A percentile compares a stretch with the other conserved stretches of the same genome.
Evolutionary conservation across 2,329 filamentous ascomycete species (phyloP).

Genomic region (Venturia oleaginea): DNA sequence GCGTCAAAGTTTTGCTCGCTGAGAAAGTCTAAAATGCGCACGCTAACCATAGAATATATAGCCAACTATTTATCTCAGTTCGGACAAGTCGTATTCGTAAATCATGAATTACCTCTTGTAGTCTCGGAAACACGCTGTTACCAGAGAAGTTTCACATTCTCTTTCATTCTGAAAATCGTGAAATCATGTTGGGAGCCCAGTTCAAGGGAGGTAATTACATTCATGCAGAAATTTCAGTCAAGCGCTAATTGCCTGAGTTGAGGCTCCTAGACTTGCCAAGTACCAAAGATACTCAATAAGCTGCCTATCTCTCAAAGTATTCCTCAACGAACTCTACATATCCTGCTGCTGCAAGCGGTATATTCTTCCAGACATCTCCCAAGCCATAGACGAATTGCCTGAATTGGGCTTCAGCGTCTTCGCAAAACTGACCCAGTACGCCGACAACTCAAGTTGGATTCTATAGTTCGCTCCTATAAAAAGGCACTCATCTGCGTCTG

Average conservation of each 20-base stretch:
- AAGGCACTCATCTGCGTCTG: neutral
- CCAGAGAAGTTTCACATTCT: too few relatives aligned
- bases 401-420: neutral
- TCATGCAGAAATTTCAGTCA: too few relatives aligned
- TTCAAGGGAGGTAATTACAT: too few relatives aligned
- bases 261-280: too few relatives aligned
- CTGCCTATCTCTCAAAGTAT: neutral
- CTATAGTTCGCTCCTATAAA: neutral
- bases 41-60: neutral
- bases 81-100: too few relatives aligned
- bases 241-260: too few relatives aligned
- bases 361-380: neutral
- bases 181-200: too few relatives aligned
- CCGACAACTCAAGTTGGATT: neutral
- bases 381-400: neutral
- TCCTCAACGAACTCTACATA: neutral
- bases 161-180: too few relatives aligned
- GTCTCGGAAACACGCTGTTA: too few relatives aligned
- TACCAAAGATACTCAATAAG: neutral
- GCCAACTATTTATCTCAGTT: too few relatives aligned
- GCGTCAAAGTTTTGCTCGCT: neutral
- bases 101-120: too few relatives aligned
- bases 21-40: neutral
- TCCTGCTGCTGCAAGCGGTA: neutral
- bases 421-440: neutral